Percentiles rank a stretch among this genome's conserved stretches.
phyloP scores from a whole-genome alignment of 306 rosid genomes.

The Abrus pulchellus region DNA sequence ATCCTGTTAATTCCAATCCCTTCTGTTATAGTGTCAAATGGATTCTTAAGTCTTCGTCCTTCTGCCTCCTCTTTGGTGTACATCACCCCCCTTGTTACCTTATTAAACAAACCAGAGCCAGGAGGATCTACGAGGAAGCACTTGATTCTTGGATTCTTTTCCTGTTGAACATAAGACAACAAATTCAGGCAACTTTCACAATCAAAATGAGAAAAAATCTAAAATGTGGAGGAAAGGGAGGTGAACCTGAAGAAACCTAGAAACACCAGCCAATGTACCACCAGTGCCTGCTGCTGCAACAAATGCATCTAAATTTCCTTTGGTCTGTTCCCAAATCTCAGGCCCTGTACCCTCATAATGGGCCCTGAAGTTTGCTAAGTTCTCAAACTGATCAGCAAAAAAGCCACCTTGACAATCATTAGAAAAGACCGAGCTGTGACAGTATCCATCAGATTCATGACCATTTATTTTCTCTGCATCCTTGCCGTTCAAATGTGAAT shows the following conservation, averaged over 20 bases:
- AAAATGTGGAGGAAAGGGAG: background rate
- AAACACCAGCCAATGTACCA: conserved; percentile 92
- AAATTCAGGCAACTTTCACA: conserved; percentile 31
- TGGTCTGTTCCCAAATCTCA: conserved; percentile 91
- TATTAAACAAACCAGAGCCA: conserved; percentile 91
- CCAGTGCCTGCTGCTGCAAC: conserved; percentile 97
- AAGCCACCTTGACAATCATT: conserved; percentile 74
- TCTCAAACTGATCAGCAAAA: conserved; percentile 97
- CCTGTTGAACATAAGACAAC: conserved; percentile 60
- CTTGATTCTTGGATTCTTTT: conserved; percentile 76
- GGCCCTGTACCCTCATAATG: conserved; percentile 94
- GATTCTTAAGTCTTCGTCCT: conserved; percentile 91
- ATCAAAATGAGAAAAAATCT: conserved; percentile 20
- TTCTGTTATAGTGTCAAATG: conserved; percentile 93
- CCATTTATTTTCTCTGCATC: conserved; percentile 52
- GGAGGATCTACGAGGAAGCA: conserved; percentile 94
- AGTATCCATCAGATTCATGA: conserved; percentile 51
- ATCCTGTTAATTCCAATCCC: conserved; percentile 91
- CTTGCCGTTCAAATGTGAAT: conserved; percentile 50
- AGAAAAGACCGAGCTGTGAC: conserved; percentile 45
- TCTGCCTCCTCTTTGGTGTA: conserved; percentile 92
- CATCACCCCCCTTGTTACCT: conserved; percentile 94
- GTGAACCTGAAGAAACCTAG: conserved; percentile 70
- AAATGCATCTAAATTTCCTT: conserved; percentile 78
- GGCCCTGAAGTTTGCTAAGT: conserved; percentile 86